phyloP scores from a whole-genome alignment of 148 eudicot species.

The Rhododendron mucronatum region DNA sequence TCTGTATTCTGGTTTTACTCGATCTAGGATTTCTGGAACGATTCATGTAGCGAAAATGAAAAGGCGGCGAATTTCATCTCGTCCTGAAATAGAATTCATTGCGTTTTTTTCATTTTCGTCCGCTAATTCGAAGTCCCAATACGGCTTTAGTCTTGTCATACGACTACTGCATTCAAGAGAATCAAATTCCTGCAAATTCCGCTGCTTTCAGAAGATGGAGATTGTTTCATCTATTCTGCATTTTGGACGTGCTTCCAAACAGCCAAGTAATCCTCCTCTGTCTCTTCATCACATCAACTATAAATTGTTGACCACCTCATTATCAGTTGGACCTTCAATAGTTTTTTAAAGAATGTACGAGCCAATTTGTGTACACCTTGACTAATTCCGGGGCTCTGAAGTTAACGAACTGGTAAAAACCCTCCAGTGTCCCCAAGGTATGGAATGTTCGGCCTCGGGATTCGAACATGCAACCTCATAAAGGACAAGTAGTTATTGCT shows the following conservation, averaged over 20 bases:
- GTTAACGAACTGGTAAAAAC: too few species aligned
- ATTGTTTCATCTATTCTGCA: neutral
- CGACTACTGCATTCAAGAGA: neutral
- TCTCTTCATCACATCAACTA: neutral
- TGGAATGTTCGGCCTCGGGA: neutral
- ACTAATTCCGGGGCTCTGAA: neutral
- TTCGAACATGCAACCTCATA: too few species aligned
- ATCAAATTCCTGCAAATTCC: neutral
- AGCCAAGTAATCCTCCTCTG: neutral
- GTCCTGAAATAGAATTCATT: neutral
- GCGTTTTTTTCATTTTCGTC: neutral
- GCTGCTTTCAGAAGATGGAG: neutral
- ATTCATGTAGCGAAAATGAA: neutral
- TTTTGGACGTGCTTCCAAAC: neutral
- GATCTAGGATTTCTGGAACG: neutral
- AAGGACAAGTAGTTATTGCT: too few species aligned
- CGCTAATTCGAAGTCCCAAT: neutral
- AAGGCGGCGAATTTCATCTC: neutral
- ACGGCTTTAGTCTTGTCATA: neutral
- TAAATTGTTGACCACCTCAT: neutral
- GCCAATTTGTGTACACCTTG: too few species aligned
- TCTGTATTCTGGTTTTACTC: neutral
- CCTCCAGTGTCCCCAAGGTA: neutral
- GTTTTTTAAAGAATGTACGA: neutral
- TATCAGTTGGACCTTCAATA: neutral